phyloP scores from a whole-genome alignment of 1,139 yeast species.

The Debaryomyces subglobosus region DNA sequence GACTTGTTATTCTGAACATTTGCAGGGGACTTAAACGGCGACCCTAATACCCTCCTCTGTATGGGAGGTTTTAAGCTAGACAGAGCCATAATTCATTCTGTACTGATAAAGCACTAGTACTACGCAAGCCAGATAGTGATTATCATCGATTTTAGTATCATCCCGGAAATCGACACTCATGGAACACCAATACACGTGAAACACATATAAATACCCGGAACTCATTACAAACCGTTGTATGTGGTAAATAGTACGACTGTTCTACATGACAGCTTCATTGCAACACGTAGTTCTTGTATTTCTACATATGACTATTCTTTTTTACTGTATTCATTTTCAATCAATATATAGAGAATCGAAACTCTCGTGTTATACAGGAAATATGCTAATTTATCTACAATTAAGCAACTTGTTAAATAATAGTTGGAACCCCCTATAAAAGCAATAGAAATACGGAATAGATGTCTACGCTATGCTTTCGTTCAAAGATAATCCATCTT shows the following conservation, averaged over 20 bases:
- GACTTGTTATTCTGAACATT: slow-evolving; percentile 9
- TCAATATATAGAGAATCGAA: slow-evolving; percentile 2
- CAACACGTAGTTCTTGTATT: not conserved
- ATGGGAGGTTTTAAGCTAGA: slow-evolving; percentile 17
- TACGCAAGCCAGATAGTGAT: not conserved
- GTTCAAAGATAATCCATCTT: not conserved
- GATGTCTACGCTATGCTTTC: slow-evolving; percentile 1
- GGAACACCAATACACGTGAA: not conserved
- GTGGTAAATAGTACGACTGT: no score
- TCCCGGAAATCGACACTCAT: not conserved
- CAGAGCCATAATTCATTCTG: slow-evolving; percentile 2
- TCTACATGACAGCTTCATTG: no score
- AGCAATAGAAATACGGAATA: not conserved
- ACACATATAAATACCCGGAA: not conserved
- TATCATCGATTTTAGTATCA: not conserved
- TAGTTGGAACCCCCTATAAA: slow-evolving; percentile 1
- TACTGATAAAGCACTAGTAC: not conserved
- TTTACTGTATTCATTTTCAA: slow-evolving; percentile 1
- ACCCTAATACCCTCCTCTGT: slow-evolving; percentile 23
- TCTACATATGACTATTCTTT: not conserved
- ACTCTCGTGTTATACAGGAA: slow-evolving; percentile 7
- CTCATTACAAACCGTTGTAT: not conserved
- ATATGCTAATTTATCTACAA: slow-evolving; percentile 9
- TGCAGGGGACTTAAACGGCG: slow-evolving; percentile 27
- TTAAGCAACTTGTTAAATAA: slow-evolving; percentile 7